These are phyloP conservation scores for Cordyceps militaris DNA, from an alignment of 2,329 filamentous ascomycete genomes.

Conservation along the genomic window DNA sequence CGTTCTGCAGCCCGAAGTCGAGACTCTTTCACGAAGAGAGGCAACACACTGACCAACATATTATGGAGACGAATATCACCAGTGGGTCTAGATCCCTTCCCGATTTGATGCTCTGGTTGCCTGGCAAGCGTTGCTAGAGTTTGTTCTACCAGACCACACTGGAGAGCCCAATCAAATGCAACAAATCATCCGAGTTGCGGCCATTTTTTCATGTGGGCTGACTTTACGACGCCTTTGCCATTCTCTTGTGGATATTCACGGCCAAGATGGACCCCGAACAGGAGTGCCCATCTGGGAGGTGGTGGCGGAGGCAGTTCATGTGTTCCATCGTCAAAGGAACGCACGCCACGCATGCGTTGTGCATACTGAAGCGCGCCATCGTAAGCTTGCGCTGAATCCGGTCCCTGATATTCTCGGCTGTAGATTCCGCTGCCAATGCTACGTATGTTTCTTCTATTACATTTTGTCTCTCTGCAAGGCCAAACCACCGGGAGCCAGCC, in stretches of 20 bases:
- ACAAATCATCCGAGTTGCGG: not conserved
- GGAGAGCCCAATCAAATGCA: not conserved
- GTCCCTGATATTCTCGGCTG: not conserved
- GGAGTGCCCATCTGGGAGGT: not conserved
- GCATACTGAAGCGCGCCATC: not conserved
- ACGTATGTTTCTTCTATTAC: not conserved
- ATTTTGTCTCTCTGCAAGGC: not conserved
- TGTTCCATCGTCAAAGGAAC: not conserved
- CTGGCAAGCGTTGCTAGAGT: not conserved
- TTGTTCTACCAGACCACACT: not conserved
- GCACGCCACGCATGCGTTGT: not conserved
- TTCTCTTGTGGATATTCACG: constrained; percentile 3
- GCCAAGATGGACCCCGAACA: not conserved
- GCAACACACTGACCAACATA: not conserved
- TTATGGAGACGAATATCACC: not conserved
- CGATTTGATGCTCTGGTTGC: constrained; percentile 4
- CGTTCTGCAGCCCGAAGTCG: not conserved
- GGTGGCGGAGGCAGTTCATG: not conserved
- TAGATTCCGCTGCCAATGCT: not conserved
- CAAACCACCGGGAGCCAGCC: not conserved
- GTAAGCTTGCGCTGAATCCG: not conserved
- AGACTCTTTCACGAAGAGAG: not conserved
- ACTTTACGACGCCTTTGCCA: not conserved
- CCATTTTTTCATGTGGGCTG: constrained; percentile 10
- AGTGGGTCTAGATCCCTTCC: constrained; percentile 10